Conservation (phyloP, 768 basidiomycete species). For the Aureoboletus auriporus region DNA sequence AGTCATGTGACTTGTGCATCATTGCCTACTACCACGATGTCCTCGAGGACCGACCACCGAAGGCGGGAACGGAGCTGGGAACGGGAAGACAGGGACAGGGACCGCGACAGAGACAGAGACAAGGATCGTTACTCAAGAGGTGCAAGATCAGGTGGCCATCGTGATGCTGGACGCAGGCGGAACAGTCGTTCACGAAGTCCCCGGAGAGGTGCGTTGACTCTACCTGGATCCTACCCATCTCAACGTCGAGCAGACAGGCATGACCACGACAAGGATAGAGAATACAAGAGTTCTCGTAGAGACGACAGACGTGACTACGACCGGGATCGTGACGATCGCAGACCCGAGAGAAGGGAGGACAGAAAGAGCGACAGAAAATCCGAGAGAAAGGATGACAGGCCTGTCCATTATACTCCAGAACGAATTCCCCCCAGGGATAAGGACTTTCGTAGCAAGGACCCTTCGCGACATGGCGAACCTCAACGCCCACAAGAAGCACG, state of each 20-base stretch:
- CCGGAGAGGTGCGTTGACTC: conserved; percentile 26
- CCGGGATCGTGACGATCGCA: conserved; percentile 30
- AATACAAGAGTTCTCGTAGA: conserved; percentile 33
- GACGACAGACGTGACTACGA: conserved; percentile 30
- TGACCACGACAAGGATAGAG: conserved; percentile 34
- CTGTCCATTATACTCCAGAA: conserved; percentile 38
- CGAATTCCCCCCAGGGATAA: conserved; percentile 29
- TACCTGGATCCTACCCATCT: background rate
- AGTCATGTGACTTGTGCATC: conserved; percentile 25
- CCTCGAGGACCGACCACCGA: conserved; percentile 52
- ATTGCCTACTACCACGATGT: conserved; percentile 44
- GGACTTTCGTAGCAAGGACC: conserved; percentile 23
- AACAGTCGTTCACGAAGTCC: conserved; percentile 39
- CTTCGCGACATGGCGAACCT: conserved; percentile 19
- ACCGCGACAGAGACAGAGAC: conserved; percentile 34
- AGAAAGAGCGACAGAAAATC: conserved; percentile 30
- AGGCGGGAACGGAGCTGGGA: conserved; percentile 66
- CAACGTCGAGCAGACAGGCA: conserved; percentile 30
- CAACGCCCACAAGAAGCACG: conserved; percentile 17
- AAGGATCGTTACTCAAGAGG: conserved; percentile 42
- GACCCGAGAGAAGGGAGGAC: conserved; percentile 29
- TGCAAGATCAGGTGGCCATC: conserved; percentile 29
- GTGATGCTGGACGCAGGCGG: conserved; percentile 33
- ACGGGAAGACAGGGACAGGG: conserved; percentile 32
- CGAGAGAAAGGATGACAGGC: conserved; percentile 35